phyloP scores from a whole-genome alignment of 148 eudicot species.

The Rhododendron henanense region DNA sequence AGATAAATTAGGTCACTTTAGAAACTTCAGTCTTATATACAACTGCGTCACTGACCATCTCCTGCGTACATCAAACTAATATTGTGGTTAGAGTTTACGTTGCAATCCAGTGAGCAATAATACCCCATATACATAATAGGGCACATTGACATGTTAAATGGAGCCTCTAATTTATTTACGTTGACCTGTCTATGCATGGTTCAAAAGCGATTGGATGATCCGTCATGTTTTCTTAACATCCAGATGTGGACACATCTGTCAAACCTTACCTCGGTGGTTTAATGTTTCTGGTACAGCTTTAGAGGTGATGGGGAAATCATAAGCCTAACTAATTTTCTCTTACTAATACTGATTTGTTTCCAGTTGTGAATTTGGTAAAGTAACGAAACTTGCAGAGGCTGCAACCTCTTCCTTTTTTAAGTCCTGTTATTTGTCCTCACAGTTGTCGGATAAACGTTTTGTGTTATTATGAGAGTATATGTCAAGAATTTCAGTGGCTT shows the following conservation, averaged over 20 bases:
- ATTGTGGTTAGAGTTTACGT: background rate
- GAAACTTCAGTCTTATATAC: background rate
- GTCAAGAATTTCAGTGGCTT: background rate
- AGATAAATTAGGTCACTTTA: background rate
- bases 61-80: background rate
- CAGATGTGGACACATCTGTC: background rate
- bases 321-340: background rate
- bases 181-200: background rate
- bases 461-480: background rate
- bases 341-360: background rate
- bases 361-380: background rate
- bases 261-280: background rate
- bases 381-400: background rate
- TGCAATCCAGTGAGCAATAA: background rate
- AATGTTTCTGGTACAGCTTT: background rate
- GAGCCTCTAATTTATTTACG: background rate
- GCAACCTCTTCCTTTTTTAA: background rate
- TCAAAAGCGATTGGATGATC: background rate
- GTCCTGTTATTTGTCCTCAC: background rate
- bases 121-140: background rate
- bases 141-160: background rate
- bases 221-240: background rate
- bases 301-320: background rate
- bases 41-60: background rate
- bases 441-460: background rate